Conservation (phyloP, 2,329 filamentous ascomycete species). For the Aspergillus udagawae region DNA sequence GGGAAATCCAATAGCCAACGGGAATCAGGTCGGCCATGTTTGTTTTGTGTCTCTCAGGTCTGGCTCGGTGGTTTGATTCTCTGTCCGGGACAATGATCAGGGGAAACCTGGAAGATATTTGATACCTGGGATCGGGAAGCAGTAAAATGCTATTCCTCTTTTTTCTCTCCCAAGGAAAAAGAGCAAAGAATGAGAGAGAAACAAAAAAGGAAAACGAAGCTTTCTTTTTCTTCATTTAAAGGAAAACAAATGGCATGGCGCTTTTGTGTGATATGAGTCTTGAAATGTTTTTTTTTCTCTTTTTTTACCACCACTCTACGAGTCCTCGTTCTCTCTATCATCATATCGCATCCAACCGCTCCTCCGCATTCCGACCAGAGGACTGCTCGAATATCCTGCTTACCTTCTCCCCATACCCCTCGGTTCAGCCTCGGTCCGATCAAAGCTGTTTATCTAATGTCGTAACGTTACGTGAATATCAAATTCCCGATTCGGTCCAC, state of each 20-base stretch:
- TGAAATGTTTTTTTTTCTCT: slow-evolving; percentile 14
- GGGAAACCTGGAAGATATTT: background rate
- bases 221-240: slow-evolving; percentile 12
- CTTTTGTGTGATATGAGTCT: slow-evolving; percentile 22
- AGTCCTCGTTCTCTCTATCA: background rate
- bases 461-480: slow-evolving; percentile 8
- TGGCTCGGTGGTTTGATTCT: slow-evolving; percentile 18
- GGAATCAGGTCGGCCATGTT: slow-evolving; percentile 25
- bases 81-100: slow-evolving; percentile 11
- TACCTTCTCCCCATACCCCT: background rate
- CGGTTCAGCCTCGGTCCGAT: background rate
- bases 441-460: slow-evolving; percentile 7
- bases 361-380: slow-evolving; percentile 1
- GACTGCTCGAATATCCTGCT: background rate
- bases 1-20: slow-evolving; percentile 27
- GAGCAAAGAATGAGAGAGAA: slow-evolving; percentile 7
- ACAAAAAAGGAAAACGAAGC: slow-evolving; percentile 18
- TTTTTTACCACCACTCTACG: slow-evolving; percentile 5
- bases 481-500: background rate
- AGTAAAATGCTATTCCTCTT: slow-evolving; percentile 12
- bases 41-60: slow-evolving; percentile 21
- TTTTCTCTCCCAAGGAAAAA: slow-evolving; percentile 12
- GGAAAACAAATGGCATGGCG: slow-evolving; percentile 25
- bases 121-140: slow-evolving; percentile 15
- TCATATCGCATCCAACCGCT: slow-evolving; percentile 1